Conservation (phyloP, 2,329 filamentous ascomycete genomes). For the Canariomyces notabilis region DNA sequence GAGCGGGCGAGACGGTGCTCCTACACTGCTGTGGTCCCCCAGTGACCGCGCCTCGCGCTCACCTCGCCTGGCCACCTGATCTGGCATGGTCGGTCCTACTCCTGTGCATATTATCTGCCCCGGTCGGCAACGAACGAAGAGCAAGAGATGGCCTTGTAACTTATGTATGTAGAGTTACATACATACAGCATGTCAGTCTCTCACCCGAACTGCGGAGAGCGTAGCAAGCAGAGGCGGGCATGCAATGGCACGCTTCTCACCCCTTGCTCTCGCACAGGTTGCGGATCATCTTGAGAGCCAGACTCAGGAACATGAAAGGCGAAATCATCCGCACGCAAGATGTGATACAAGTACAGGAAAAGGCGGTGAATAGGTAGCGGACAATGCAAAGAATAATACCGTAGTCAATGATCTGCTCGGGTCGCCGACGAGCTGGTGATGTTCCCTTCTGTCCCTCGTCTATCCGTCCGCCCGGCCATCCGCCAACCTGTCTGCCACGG, state of each 20-base stretch:
- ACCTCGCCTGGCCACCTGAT: background rate
- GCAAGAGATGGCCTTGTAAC: background rate
- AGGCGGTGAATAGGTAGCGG: no score
- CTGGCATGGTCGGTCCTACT: background rate
- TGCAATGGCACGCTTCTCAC: background rate
- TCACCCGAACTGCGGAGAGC: constrained; percentile 14
- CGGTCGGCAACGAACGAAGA: background rate
- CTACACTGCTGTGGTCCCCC: no score
- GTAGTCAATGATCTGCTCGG: no score
- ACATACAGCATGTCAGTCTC: no score
- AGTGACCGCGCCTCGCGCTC: background rate
- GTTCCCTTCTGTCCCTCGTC: background rate
- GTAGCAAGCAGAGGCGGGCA: no score
- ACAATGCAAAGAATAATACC: no score
- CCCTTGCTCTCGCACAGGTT: no score
- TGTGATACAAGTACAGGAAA: no score
- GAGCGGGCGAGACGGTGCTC: no score
- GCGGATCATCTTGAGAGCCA: no score
- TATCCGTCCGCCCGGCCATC: background rate
- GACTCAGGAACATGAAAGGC: no score
- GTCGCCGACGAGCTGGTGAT: background rate
- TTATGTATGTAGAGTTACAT: constrained; percentile 3
- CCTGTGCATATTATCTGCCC: background rate
- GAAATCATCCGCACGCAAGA: no score
- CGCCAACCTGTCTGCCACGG: background rate